Evolutionary conservation across 805 yeast species (phyloP).

Genomic region (Phaffomyces antillensis): DNA sequence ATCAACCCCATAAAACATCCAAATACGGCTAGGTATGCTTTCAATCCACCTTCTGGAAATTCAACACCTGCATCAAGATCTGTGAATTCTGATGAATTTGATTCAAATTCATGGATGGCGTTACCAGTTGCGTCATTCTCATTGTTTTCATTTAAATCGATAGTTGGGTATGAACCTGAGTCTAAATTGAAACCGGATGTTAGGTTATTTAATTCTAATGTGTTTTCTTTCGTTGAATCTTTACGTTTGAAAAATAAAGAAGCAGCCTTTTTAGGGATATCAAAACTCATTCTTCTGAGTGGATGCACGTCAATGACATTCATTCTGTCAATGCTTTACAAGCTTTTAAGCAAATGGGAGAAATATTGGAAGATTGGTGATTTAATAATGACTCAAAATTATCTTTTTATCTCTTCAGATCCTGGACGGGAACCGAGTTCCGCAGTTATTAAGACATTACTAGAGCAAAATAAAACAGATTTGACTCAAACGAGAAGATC

Average conservation of each 20-base stretch:
- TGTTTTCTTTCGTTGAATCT: neutral
- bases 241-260: neutral
- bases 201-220: neutral
- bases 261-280: neutral
- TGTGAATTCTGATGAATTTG: neutral
- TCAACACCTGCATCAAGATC: slow-evolving; percentile 16
- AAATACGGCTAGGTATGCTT: slow-evolving; percentile 50
- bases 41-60: slow-evolving; percentile 49
- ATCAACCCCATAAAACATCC: slow-evolving; percentile 56
- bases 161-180: neutral
- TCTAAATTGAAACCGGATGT: neutral
- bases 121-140: neutral
- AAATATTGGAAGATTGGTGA: no score
- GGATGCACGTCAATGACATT: no score
- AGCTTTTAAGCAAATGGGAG: no score
- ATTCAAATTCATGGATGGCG: neutral
- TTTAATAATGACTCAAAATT: no score
- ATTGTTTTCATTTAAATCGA: neutral
- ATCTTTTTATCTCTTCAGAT: no score
- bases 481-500: no score
- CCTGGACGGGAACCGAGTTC: no score
- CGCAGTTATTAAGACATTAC: no score
- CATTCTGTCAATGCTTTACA: no score
- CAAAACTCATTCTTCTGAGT: neutral
- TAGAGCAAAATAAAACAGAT: no score